phyloP scores from a whole-genome alignment of 179 eudicot species.

The Pouteria campechiana region DNA sequence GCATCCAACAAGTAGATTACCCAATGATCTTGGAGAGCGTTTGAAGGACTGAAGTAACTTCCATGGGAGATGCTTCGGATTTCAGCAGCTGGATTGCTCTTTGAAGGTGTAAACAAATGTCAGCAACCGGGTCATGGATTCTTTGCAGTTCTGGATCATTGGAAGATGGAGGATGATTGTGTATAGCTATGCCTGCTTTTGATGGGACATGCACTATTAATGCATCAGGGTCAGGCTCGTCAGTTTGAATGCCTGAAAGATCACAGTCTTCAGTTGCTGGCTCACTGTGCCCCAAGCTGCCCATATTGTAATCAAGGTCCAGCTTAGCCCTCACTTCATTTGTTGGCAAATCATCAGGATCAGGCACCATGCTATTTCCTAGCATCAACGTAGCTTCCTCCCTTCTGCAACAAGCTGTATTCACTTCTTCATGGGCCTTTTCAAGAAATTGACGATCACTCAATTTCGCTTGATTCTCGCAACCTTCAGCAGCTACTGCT shows the following conservation, averaged over 20 bases:
- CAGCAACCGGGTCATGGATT: conserved; percentile 66
- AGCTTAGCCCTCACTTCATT: conserved; percentile 8
- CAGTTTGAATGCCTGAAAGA: conserved; percentile 5
- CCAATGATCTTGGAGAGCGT: conserved; percentile 63
- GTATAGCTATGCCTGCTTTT: too few relatives aligned
- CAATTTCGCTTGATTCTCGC: too few relatives aligned
- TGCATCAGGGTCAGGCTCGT: conserved; percentile 65
- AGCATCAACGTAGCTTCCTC: too few relatives aligned
- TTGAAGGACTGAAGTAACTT: conserved; percentile 39
- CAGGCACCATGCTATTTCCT: conserved; percentile 11
- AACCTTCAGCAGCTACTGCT: too few relatives aligned
- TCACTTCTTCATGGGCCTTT: too few relatives aligned
- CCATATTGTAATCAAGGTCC: conserved; percentile 16
- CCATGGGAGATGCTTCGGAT: conserved; percentile 42
- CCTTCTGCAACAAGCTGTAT: too few relatives aligned
- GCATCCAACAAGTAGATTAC: conserved; percentile 10
- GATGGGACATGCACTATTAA: too few relatives aligned
- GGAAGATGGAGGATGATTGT: too few relatives aligned
- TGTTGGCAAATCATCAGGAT: conserved; percentile 12
- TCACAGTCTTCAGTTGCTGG: too few relatives aligned
- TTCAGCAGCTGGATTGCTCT: conserved; percentile 44
- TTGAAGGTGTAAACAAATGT: conserved; percentile 38
- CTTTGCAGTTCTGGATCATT: conserved; percentile 66
- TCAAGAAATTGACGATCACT: too few relatives aligned
- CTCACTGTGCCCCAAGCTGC: too few relatives aligned